Evolutionary conservation across 805 yeast species (phyloP).

Genomic region (Cyberlindnera veronae): DNA sequence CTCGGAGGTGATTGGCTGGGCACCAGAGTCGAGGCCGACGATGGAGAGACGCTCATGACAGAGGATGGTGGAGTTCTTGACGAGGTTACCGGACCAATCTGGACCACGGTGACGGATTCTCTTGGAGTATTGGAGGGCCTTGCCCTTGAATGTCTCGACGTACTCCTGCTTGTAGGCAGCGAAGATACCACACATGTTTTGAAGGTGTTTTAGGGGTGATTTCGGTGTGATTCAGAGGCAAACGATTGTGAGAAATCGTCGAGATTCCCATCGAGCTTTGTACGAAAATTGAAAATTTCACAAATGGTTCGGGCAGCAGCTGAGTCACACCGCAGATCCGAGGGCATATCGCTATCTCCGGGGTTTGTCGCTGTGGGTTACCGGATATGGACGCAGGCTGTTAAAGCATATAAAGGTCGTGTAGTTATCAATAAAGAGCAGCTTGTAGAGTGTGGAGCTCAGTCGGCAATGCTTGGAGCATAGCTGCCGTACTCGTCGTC

Average conservation of each 20-base stretch:
- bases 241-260: background rate
- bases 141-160: slow-evolving; percentile 74
- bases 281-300: too few species aligned
- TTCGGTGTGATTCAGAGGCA: background rate
- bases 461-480: slow-evolving; percentile 24
- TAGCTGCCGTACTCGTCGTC: slow-evolving; percentile 34
- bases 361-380: too few species aligned
- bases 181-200: slow-evolving; percentile 92
- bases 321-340: too few species aligned
- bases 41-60: slow-evolving; percentile 96
- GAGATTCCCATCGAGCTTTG: too few species aligned
- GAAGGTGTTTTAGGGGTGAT: background rate
- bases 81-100: slow-evolving; percentile 94
- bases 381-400: too few species aligned
- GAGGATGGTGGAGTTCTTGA: slow-evolving; percentile 75
- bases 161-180: slow-evolving; percentile 86
- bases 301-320: too few species aligned
- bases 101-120: slow-evolving; percentile 99
- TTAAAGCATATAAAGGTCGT: too few species aligned
- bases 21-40: slow-evolving; percentile 96
- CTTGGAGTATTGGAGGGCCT: slow-evolving; percentile 87
- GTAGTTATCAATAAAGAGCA: too few species aligned
- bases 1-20: slow-evolving; percentile 88
- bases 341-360: too few species aligned
- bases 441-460: too few species aligned